Conservation (phyloP, 2,329 filamentous ascomycete species). For the Sclerotinia glacialis region DNA sequence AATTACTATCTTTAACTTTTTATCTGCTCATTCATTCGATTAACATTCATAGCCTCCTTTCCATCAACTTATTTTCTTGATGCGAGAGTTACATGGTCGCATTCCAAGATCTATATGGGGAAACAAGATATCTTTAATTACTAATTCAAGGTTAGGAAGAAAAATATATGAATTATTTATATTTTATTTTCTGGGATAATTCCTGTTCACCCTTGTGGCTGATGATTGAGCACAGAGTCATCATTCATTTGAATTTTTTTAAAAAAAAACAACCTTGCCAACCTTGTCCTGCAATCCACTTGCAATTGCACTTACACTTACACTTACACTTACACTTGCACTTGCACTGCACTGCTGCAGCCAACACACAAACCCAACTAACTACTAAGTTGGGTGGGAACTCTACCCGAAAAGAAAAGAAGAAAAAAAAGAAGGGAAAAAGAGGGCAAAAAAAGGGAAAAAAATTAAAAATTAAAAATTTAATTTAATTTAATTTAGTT, state of each 20-base stretch:
- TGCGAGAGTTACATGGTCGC: background rate
- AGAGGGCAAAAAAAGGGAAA: too few relatives aligned
- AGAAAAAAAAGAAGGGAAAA: background rate
- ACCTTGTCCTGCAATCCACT: slow-evolving; percentile 12
- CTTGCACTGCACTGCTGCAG: background rate
- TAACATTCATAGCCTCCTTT: background rate
- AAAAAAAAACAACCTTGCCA: background rate
- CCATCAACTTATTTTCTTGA: background rate
- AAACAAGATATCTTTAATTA: slow-evolving; percentile 9
- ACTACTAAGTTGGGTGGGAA: background rate
- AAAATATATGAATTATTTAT: background rate
- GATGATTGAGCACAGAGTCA: slow-evolving; percentile 14
- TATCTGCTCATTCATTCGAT: background rate
- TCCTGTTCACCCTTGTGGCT: slow-evolving; percentile 19
- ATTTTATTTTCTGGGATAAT: background rate
- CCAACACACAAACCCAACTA: slow-evolving; percentile 6
- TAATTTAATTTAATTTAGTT: too few relatives aligned
- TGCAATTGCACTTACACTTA: slow-evolving; percentile 1
- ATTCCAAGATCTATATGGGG: background rate
- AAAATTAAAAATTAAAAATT: background rate
- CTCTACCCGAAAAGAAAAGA: background rate
- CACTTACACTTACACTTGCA: too few relatives aligned
- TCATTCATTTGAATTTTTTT: slow-evolving; percentile 14
- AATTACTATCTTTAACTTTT: background rate
- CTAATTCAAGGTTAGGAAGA: slow-evolving; percentile 5